These are phyloP conservation scores for Lachnellula occidentalis DNA, from an alignment of 2,329 filamentous ascomycete genomes.

Conservation along the genomic window DNA sequence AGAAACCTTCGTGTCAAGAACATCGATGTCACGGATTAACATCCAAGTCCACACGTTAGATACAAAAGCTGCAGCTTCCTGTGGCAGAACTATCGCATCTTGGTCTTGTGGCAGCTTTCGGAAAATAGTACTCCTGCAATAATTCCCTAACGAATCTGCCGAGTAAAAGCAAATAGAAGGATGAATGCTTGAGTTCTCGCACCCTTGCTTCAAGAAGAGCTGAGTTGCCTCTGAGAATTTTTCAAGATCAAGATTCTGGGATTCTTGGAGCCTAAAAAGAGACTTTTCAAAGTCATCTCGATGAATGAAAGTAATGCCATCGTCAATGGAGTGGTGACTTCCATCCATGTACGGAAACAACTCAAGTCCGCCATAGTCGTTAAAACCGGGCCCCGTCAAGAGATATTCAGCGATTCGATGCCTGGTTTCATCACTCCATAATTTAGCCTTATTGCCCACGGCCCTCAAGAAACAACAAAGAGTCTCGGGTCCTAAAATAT, in stretches of 20 bases:
- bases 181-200: constrained; percentile 6
- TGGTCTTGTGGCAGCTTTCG: not conserved
- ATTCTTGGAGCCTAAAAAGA: constrained; percentile 13
- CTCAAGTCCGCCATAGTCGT: constrained; percentile 10
- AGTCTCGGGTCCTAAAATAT: constrained; percentile 5
- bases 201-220: constrained; percentile 2
- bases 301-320: constrained; percentile 11
- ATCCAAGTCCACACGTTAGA: constrained; percentile 18
- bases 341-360: constrained; percentile 24
- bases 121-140: constrained; percentile 14
- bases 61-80: constrained; percentile 5
- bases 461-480: constrained; percentile 12
- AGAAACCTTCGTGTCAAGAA: constrained; percentile 8
- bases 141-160: constrained; percentile 7
- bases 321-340: constrained; percentile 12
- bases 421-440: constrained; percentile 11
- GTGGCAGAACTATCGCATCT: constrained; percentile 10
- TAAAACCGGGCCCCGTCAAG: constrained; percentile 5
- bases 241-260: constrained; percentile 15
- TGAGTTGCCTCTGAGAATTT: constrained; percentile 6
- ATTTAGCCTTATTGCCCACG: not conserved
- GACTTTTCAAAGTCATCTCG: constrained; percentile 16
- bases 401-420: constrained; percentile 19
- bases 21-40: constrained; percentile 6
- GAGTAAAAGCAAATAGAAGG: constrained; percentile 18